A percentile compares a stretch with the other conserved stretches of the same genome.
phyloP scores from a whole-genome alignment of 1,284 basidiomycete genomes.

The Blastosporella zonata region DNA sequence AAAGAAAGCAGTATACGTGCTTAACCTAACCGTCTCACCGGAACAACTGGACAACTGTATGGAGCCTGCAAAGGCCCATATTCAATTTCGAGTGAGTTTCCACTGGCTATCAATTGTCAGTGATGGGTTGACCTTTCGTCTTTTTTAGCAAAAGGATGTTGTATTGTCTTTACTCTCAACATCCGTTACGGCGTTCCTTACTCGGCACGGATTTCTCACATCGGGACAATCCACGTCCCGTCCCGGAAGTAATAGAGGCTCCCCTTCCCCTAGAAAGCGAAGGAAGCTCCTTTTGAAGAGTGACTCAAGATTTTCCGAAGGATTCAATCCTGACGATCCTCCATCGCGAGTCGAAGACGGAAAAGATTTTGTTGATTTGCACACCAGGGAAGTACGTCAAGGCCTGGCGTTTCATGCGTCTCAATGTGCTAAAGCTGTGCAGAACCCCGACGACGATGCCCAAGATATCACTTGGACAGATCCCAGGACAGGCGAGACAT shows the following conservation, averaged over 20 bases:
- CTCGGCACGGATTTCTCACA: conserved; percentile 55
- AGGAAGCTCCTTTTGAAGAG: conserved; percentile 28
- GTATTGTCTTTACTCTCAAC: conserved; percentile 56
- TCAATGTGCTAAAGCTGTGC: conserved; percentile 1
- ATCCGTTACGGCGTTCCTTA: conserved; percentile 64
- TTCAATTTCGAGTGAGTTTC: conserved; percentile 63
- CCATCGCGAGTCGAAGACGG: conserved; percentile 7
- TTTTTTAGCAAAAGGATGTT: conserved; percentile 47
- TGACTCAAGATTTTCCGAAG: conserved; percentile 31
- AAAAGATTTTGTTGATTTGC: not conserved
- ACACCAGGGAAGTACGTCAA: conserved; percentile 12
- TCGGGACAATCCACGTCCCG: conserved; percentile 19
- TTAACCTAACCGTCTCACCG: conserved; percentile 68
- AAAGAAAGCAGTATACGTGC: conserved; percentile 76
- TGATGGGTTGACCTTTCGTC: not conserved
- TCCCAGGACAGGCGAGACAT: conserved; percentile 60
- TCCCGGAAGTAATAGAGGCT: conserved; percentile 6
- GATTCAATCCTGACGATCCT: conserved; percentile 13
- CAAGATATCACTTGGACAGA: conserved; percentile 56
- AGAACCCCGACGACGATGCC: conserved; percentile 15
- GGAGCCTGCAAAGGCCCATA: conserved; percentile 69
- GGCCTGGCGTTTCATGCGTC: conserved; percentile 3
- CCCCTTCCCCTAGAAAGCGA: conserved; percentile 39
- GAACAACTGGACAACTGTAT: conserved; percentile 71
- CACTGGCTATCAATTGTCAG: not conserved